Percentiles rank a stretch among this genome's conserved stretches.
phyloP scores from a whole-genome alignment of 805 yeast species.

The Hanseniaspora opuntiae region DNA sequence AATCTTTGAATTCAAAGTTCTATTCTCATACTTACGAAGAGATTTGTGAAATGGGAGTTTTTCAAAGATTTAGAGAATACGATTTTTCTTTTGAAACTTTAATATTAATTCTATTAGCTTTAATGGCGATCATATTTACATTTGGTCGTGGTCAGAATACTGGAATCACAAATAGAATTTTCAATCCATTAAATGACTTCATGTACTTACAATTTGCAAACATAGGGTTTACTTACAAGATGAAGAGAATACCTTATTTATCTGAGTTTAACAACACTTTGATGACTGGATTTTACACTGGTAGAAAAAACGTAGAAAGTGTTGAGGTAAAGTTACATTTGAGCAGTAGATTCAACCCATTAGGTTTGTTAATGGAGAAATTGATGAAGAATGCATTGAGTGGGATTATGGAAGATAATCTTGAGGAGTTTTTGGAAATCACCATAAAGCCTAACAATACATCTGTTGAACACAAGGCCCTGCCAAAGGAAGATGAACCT shows the following conservation, averaged over 20 bases:
- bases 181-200: constrained; percentile 37
- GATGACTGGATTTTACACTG: constrained; percentile 64
- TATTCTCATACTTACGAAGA: constrained; percentile 32
- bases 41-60: constrained; percentile 43
- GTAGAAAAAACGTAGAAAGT: constrained; percentile 63
- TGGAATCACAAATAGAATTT: constrained; percentile 38
- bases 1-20: constrained; percentile 23
- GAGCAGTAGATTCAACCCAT: constrained; percentile 66
- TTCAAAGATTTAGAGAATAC: constrained; percentile 44
- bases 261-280: constrained; percentile 24
- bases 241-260: constrained; percentile 27
- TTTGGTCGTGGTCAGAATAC: constrained; percentile 51
- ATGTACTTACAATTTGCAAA: constrained; percentile 61
- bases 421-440: constrained; percentile 41
- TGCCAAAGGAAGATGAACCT: constrained; percentile 16
- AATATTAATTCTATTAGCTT: constrained; percentile 38
- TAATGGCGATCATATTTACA: constrained; percentile 38
- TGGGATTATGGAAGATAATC: constrained; percentile 41
- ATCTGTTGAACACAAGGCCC: constrained; percentile 20
- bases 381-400: constrained; percentile 46
- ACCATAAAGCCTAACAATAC: constrained; percentile 37
- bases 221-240: constrained; percentile 30
- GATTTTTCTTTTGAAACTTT: constrained; percentile 67
- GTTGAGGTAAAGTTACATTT: constrained; percentile 49
- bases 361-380: constrained; percentile 53